These are phyloP conservation scores for Globisporangium nodosum DNA, from an alignment of 352 stramenopile species.

Conservation along the genomic window DNA sequence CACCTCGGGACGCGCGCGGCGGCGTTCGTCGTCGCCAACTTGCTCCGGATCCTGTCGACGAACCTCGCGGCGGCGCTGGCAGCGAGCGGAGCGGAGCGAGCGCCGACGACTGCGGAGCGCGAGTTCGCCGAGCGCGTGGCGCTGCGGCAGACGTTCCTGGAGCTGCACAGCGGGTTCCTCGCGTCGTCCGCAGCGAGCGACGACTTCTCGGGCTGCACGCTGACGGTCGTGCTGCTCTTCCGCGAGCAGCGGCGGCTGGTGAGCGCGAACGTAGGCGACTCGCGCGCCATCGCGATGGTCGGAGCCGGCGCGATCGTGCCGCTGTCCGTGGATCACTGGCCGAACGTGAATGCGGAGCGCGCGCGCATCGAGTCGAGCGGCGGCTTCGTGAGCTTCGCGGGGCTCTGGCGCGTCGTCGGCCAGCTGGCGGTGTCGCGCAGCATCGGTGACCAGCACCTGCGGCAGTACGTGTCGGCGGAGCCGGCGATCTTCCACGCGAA, in stretches of 20 bases:
- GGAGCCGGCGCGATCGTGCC: slow-evolving; percentile 5
- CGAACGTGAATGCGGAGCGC: slow-evolving; percentile 40
- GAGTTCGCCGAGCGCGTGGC: slow-evolving; percentile 45
- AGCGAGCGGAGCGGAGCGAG: not conserved
- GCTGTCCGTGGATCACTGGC: slow-evolving; percentile 63
- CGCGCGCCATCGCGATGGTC: slow-evolving; percentile 55
- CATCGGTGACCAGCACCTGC: slow-evolving; percentile 87
- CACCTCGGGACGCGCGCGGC: slow-evolving; percentile 89
- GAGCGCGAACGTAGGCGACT: slow-evolving; percentile 84
- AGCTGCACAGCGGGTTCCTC: slow-evolving; percentile 60
- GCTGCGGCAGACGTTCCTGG: slow-evolving; percentile 66
- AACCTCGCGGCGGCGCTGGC: slow-evolving; percentile 26
- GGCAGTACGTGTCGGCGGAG: slow-evolving; percentile 72
- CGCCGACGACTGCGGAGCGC: slow-evolving; percentile 7
- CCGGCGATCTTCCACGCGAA: slow-evolving; percentile 62
- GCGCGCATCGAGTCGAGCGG: slow-evolving; percentile 69
- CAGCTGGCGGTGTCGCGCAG: slow-evolving; percentile 90
- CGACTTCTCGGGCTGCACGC: slow-evolving; percentile 78
- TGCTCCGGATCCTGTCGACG: slow-evolving; percentile 25
- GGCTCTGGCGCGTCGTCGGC: slow-evolving; percentile 85
- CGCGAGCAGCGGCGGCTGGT: slow-evolving; percentile 41
- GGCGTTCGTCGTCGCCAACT: slow-evolving; percentile 61
- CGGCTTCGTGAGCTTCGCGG: slow-evolving; percentile 62
- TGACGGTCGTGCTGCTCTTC: slow-evolving; percentile 73
- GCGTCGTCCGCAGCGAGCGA: slow-evolving; percentile 1